These are phyloP conservation scores for Adansonia rubrostipa DNA, from an alignment of 441 rosid genomes.

Conservation along the genomic window DNA sequence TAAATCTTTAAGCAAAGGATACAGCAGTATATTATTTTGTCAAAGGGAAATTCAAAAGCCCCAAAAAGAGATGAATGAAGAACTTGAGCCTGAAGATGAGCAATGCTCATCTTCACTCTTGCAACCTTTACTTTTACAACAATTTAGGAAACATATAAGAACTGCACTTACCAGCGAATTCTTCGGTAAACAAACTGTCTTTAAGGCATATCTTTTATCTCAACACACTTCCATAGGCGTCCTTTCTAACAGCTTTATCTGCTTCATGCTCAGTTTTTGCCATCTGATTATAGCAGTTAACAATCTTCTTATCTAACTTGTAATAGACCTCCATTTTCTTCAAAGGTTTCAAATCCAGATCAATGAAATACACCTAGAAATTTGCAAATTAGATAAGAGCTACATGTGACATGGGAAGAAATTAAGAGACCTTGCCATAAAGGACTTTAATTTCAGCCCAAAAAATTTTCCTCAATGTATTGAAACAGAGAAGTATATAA, in stretches of 20 bases:
- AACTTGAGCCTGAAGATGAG: neutral
- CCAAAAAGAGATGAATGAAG: neutral
- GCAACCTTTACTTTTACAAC: constrained; percentile 15
- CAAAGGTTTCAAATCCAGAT: constrained; percentile 85
- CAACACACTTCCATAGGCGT: constrained; percentile 28
- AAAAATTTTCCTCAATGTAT: neutral
- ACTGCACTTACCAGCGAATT: constrained; percentile 37
- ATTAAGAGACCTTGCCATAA: neutral
- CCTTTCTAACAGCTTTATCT: constrained; percentile 24
- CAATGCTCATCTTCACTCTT: constrained; percentile 11
- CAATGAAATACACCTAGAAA: constrained; percentile 73
- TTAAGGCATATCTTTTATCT: constrained; percentile 10
- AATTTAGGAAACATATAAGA: constrained; percentile 24
- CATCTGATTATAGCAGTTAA: constrained; percentile 50
- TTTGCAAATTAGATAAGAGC: constrained; percentile 31
- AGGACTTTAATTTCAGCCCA: neutral
- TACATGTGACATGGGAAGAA: neutral
- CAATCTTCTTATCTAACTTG: constrained; percentile 68
- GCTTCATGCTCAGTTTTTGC: constrained; percentile 32
- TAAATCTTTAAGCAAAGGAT: constrained; percentile 14
- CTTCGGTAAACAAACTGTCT: constrained; percentile 23
- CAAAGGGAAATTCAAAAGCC: constrained; percentile 18
- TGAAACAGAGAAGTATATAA: neutral
- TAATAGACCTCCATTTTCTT: constrained; percentile 79
- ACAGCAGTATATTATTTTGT: neutral